These are phyloP conservation scores for Leucogyrophana mollusca DNA, from an alignment of 768 basidiomycete genomes.

Conservation along the genomic window DNA sequence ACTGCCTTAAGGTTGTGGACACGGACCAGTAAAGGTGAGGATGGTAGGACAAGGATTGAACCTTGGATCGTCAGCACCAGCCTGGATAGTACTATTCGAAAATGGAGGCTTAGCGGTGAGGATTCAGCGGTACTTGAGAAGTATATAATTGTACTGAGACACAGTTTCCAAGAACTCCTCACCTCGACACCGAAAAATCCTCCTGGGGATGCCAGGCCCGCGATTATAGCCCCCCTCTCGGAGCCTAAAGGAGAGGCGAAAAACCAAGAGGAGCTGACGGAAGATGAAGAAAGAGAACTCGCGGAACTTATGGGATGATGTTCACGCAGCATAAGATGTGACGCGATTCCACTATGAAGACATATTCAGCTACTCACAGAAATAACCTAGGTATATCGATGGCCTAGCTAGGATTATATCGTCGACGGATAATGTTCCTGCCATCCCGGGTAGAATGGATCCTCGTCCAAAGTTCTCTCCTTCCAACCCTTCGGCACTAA, in stretches of 20 bases:
- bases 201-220: slow-evolving; percentile 12
- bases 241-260: slow-evolving; percentile 28
- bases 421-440: slow-evolving; percentile 22
- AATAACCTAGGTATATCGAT: slow-evolving; percentile 7
- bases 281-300: slow-evolving; percentile 88
- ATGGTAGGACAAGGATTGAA: slow-evolving; percentile 52
- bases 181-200: slow-evolving; percentile 22
- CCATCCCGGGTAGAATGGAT: slow-evolving; percentile 53
- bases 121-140: neutral
- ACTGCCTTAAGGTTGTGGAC: slow-evolving; percentile 74
- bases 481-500: slow-evolving; percentile 48
- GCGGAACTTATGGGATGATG: slow-evolving; percentile 65
- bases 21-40: slow-evolving; percentile 43
- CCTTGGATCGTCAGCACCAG: slow-evolving; percentile 84
- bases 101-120: slow-evolving; percentile 75
- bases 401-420: no score
- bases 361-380: no score
- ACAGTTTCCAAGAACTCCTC: slow-evolving; percentile 19
- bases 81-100: slow-evolving; percentile 84
- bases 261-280: slow-evolving; percentile 52
- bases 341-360: no score
- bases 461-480: slow-evolving; percentile 47
- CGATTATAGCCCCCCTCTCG: slow-evolving; percentile 25
- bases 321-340: no score
- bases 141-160: neutral